Base-by-base conservation (phyloP, 2,329 filamentous ascomycete genomes). In the Botrytis pseudocinerea region DNA sequence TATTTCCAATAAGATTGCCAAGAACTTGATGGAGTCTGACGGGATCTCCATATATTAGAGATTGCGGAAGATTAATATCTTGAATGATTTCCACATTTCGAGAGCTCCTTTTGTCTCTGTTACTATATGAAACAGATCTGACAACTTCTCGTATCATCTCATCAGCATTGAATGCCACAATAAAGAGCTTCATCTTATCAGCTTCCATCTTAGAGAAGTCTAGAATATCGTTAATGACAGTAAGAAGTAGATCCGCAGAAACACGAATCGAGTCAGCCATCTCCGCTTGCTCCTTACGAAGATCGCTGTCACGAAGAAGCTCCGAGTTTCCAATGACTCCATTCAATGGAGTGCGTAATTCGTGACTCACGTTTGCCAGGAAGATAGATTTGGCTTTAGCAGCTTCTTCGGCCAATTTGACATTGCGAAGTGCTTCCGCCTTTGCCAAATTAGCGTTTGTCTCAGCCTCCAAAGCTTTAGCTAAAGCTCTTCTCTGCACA, bases 151-250 rank as follows among this genome's bases (percentile, higher is more conserved):
- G 86, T 54, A 92, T 77, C 87, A 91, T 90, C 79, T 91, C 89
- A 76, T 88, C 86, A 0, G 90, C 88, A 76, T 90, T 91, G 82
- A 91, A 91, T 12, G 89, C 88, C 71, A 90, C 90, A 74, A 91
- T 87, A 80, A 93, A 93, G 1, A 95, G 88, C 80, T 96, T 94
- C 84, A 97, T 91, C 81, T 94, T 92, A 77, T 95, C 93, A 4
- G 92, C 93, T 81, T 97, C 94, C 84, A 96, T 94, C 82, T 97
- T 97, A 42, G 94, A 97, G 80, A 97, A 97, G 82, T 98, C 95
- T 7, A 98, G 85, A 70, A 98, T 97, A 80, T 98, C 95, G 80
- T 98, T 98, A 83, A 98, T 98, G 65, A 98, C 93, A 0, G 94
- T 96, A 40, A 98, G 85, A 22, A 98, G 84, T 25, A 96, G 90